phyloP scores from a whole-genome alignment of 164 flowering plant genomes.

The Litsea cubeba region DNA sequence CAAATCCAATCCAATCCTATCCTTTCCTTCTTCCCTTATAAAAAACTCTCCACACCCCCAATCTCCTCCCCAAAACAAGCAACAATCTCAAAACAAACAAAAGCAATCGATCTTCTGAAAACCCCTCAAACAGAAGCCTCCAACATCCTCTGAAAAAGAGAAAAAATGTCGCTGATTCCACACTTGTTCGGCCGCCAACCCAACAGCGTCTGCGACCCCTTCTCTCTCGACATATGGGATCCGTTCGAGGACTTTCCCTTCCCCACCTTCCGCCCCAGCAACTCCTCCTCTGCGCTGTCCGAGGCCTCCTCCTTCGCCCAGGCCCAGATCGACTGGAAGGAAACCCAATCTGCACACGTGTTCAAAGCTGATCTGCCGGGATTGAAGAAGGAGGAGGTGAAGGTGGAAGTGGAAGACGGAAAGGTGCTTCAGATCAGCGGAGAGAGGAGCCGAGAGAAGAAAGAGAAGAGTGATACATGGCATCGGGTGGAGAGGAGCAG shows the following conservation, averaged over 20 bases:
- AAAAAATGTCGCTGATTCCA: slow-evolving; percentile 10
- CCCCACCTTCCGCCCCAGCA: neutral
- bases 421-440: slow-evolving; percentile 34
- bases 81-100: neutral
- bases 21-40: neutral
- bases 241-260: slow-evolving; percentile 14
- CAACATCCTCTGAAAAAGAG: too few relatives aligned
- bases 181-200: slow-evolving; percentile 5
- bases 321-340: slow-evolving; percentile 34
- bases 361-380: slow-evolving; percentile 43
- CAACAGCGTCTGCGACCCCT: slow-evolving; percentile 10
- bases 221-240: slow-evolving; percentile 16
- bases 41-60: neutral
- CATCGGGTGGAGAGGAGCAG: slow-evolving; percentile 30
- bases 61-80: neutral
- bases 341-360: slow-evolving; percentile 35
- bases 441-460: slow-evolving; percentile 26
- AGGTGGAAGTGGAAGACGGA: slow-evolving; percentile 42
- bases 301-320: slow-evolving; percentile 21
- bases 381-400: slow-evolving; percentile 34
- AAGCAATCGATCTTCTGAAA: neutral
- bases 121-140: too few relatives aligned
- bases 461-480: slow-evolving; percentile 36
- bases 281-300: neutral
- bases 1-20: neutral